Evolutionary conservation across 495 filamentous ascomycete species (phyloP), one percentile per base, ranked within the genome.

Genomic region (Pyronema omphalodes): DNA sequence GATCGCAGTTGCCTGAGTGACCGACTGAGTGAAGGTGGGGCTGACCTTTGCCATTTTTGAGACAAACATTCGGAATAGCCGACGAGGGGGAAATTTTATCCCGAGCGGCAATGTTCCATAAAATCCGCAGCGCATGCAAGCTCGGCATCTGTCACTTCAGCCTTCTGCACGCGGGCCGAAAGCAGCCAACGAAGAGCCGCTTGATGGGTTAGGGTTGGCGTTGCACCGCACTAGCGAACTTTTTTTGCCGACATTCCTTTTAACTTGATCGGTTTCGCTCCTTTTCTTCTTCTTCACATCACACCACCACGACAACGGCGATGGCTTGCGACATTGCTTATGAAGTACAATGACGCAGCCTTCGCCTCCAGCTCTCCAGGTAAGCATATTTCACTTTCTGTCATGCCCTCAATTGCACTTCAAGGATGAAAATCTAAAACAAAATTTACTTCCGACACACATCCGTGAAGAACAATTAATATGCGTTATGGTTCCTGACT

Each of bases 401-500:
- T 41, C 36, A 47, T 9, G 9, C 17, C 44, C 17, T n/a, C 44
- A 3, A 47, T 9, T 19, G 18, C 1, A n/a, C 17, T 23, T 23
- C n/a, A 47, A 19, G 44, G 52, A 54, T 54, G 52, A 54, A 45
- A 54, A 46, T 36, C 52, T 46, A 54, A 54, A 54, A 54, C 52
- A 54, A 54, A 9, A 1, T 44, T n/a, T 53, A 18, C 52, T 41
- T 54, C 52, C 3, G 18, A 54, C 15, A 35, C 14, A 54, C 37
- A 29, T 45, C 52, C 7, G 14, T 54, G 52, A 54, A 54, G 52
- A 45, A 39, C 37, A 40, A 53, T 18, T n/a, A 53, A 45, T 54
- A 41, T 54, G 52, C 52, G 52, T 54, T 54, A 54, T 54, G 52
- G 52, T 54, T 54, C 9, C 52, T 54, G 52, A 54, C 47, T 50